Evolutionary conservation across 352 stramenopile species (phyloP).

Genomic region (Phytophthora meadii): DNA sequence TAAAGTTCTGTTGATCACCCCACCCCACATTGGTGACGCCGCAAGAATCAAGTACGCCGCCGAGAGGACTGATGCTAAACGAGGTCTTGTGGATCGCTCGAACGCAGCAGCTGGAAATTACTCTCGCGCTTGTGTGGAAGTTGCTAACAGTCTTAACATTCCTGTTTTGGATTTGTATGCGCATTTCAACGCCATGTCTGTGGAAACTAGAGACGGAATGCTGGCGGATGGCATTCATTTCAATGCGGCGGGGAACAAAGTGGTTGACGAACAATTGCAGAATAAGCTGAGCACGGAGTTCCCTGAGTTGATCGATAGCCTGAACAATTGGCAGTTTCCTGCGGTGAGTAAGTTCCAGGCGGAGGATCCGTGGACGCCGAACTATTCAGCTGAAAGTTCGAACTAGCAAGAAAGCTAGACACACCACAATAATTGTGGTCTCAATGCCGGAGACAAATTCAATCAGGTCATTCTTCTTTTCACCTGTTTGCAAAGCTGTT

Average conservation of each 20-base stretch:
- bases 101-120: conserved; percentile 40
- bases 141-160: conserved; percentile 21
- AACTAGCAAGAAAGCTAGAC: too few relatives aligned
- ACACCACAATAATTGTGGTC: too few relatives aligned
- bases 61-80: conserved; percentile 3
- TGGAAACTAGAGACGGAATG: conserved; percentile 18
- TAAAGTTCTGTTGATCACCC: conserved; percentile 51
- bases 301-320: conserved; percentile 3
- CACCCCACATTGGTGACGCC: conserved; percentile 39
- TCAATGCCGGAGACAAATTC: too few relatives aligned
- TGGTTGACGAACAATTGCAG: conserved; percentile 41
- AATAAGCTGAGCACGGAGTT: conserved; percentile 29
- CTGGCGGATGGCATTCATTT: conserved; percentile 59
- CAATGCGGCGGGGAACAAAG: conserved; percentile 40
- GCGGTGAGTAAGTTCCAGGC: conserved; percentile 1
- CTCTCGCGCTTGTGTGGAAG: conserved; percentile 43
- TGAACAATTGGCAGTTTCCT: conserved; percentile 30
- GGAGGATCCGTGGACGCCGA: conserved; percentile 6
- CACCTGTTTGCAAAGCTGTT: too few relatives aligned
- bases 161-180: conserved; percentile 43
- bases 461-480: not conserved
- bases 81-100: conserved; percentile 37
- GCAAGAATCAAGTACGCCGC: conserved; percentile 7
- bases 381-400: too few relatives aligned
- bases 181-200: conserved; percentile 45